These are phyloP conservation scores for Neopestalotiopsis sp. DNA, from an alignment of 2,329 filamentous ascomycete species.

Conservation along the genomic window DNA sequence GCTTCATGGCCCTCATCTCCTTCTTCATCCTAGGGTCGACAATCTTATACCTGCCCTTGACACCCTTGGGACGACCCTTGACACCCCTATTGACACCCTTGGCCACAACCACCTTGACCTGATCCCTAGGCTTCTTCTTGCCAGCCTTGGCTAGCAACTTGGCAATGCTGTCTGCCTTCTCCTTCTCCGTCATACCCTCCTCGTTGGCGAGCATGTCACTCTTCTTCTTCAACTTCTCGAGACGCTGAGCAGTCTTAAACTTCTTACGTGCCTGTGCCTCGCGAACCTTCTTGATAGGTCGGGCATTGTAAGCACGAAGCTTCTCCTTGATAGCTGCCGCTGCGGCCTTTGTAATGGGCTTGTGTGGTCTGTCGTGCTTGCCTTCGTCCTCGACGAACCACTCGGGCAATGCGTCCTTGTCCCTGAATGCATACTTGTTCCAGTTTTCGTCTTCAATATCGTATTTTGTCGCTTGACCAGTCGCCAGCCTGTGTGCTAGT, in stretches of 20 bases:
- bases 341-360: constrained; percentile 90
- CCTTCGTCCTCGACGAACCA: constrained; percentile 97
- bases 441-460: constrained; percentile 90
- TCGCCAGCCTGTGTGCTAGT: constrained; percentile 88
- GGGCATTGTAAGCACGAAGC: constrained; percentile 86
- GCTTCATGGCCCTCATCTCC: constrained; percentile 31
- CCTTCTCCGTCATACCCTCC: constrained; percentile 92
- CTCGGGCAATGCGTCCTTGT: constrained; percentile 88
- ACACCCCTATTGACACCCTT: constrained; percentile 83
- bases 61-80: constrained; percentile 83
- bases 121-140: constrained; percentile 78
- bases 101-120: constrained; percentile 89
- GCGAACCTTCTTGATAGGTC: constrained; percentile 98
- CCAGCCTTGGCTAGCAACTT: constrained; percentile 81
- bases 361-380: constrained; percentile 81
- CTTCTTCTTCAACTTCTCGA: constrained; percentile 98
- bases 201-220: constrained; percentile 87
- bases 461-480: constrained; percentile 77
- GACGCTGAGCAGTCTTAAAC: constrained; percentile 84
- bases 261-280: constrained; percentile 98
- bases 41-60: constrained; percentile 97
- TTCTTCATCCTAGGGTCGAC: constrained; percentile 52
- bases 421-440: constrained; percentile 91
- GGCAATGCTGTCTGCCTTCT: constrained; percentile 86
- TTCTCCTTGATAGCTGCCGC: constrained; percentile 95